Evolutionary conservation across 352 stramenopile species (phyloP), one percentile per base, ranked within the genome.

Genomic region (Globisporangium heterothallicum): DNA sequence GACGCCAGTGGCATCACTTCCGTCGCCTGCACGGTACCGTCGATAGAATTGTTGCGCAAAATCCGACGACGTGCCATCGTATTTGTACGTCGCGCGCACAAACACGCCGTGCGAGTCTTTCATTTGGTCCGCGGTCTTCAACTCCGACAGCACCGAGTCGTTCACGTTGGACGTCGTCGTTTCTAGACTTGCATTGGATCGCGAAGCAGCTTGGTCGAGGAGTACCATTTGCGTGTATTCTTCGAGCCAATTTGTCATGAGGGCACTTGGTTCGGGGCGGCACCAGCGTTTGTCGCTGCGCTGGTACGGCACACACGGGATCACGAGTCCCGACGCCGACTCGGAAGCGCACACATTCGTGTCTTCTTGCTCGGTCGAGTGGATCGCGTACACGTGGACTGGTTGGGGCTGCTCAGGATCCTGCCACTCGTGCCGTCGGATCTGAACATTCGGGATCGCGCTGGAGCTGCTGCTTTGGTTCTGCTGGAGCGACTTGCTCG

Each of bases 41-140:
- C 53, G 48, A 40, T 61, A 70, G 19, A 70, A 69, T 27, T 77
- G 68, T 58, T 73, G 61, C 2, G 61, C 54, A 27, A 77, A 52
- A 42, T 77, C 68, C 2, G 54, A 65, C 0, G 51, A 68, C 6
- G 42, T 24, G 13, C 67, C 67, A n/a, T 73, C 58, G 42, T 61
- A 73, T 9, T 41, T 4, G 16, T 63, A 76, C 0, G 10, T 24
- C 2, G 49, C 10, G 34, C 51, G 42, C 29, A 67, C 25, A 2
- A 48, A 21, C n/a, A 66, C 56, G 10, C 43, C 55, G 3, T 53
- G 45, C 16, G 36, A 32, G 45, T 72, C 63, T 19, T 60, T 54
- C 3, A 13, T 4, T 1, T 29, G 26, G 14, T 21, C 34, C 7
- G 36, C 13, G 32, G 44, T 9, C 2, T 38, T 38, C 32, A 38